Evolutionary conservation across 768 basidiomycete genomes (phyloP).

Genomic region (Mrakia blollopis): DNA sequence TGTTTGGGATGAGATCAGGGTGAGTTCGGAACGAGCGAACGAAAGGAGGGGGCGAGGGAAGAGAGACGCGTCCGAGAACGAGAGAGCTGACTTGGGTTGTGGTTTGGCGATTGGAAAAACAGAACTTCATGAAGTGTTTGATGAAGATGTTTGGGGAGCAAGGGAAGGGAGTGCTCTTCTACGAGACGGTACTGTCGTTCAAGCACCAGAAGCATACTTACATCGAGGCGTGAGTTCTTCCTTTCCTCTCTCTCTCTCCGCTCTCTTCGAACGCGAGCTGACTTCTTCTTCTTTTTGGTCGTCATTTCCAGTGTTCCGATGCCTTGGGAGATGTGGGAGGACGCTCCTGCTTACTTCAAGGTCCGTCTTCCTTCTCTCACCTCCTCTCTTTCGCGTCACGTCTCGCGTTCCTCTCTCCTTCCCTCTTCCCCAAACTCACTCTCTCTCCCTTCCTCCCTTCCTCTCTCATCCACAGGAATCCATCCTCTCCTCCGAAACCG

Average conservation of each 20-base stretch:
- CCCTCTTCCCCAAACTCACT: not conserved
- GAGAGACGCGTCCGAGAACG: not conserved
- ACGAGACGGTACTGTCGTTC: slow-evolving; percentile 82
- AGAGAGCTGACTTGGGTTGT: not conserved
- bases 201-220: slow-evolving; percentile 84
- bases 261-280: too few species aligned
- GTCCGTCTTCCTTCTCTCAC: slow-evolving; percentile 45
- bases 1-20: slow-evolving; percentile 94
- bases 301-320: slow-evolving; percentile 58
- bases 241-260: not conserved
- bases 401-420: not conserved
- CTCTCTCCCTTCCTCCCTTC: not conserved
- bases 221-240: slow-evolving; percentile 62
- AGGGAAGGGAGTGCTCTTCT: slow-evolving; percentile 91
- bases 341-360: slow-evolving; percentile 89
- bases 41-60: too few species aligned
- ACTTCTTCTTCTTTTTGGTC: not conserved
- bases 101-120: not conserved
- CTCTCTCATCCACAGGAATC: slow-evolving; percentile 61
- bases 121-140: slow-evolving; percentile 84
- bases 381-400: slow-evolving; percentile 31
- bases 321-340: slow-evolving; percentile 79
- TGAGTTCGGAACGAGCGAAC: slow-evolving; percentile 48
- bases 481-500: slow-evolving; percentile 82
- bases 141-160: slow-evolving; percentile 92